Base-by-base conservation (phyloP, 176 grass and related monocot genomes). In the Oryza brachyantha region DNA sequence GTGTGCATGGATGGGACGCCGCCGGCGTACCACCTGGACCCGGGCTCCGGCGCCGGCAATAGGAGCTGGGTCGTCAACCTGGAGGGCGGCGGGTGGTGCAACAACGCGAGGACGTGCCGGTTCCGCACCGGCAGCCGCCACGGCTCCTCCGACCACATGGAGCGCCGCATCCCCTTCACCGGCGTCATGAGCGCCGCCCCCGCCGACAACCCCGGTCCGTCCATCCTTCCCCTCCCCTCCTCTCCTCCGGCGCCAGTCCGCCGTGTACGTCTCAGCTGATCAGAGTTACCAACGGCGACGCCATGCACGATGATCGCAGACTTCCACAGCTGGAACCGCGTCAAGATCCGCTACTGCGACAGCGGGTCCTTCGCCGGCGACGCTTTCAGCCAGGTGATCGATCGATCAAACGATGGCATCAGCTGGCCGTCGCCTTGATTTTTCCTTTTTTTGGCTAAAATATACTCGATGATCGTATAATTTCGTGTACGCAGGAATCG, bases 241-340 rank as follows among this genome's bases (percentile, higher is more conserved):
- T 9, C 8, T 46, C 43, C 43, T 13, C 43, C 13, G 43, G 3
- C 31, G 31, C 31, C 31, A 32, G n/a, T n/a, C n/a, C n/a, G n/a
- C n/a, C n/a, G n/a, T n/a, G n/a, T n/a, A n/a, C 1, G 7, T 55
- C 7, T 55, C 50, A 48, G 45, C 45, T 48, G 10, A 48, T 5
- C 16, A 19, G 19, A n/a, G n/a, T n/a, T n/a, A 7, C 5, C 45
- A 48, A 17, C 7, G 45, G 16, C 4, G 14, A 42, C 41, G 43
- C 43, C 43, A 46, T 5, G 46, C 13, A 45, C 42, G 42, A n/a
- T 22, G 3, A 3, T n/a, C 5, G 46, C 84, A 97, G 95, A 97
- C 64, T 97, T 97, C 83, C 90, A 92, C 86, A 90, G 84, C 79
- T 97, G 95, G 95, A 97, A 97, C 72, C 86, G 92, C 81, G 92